Evolutionary conservation across 1,139 yeast genomes (phyloP).

Genomic region (Zhuliangozyma blackwelliae): DNA sequence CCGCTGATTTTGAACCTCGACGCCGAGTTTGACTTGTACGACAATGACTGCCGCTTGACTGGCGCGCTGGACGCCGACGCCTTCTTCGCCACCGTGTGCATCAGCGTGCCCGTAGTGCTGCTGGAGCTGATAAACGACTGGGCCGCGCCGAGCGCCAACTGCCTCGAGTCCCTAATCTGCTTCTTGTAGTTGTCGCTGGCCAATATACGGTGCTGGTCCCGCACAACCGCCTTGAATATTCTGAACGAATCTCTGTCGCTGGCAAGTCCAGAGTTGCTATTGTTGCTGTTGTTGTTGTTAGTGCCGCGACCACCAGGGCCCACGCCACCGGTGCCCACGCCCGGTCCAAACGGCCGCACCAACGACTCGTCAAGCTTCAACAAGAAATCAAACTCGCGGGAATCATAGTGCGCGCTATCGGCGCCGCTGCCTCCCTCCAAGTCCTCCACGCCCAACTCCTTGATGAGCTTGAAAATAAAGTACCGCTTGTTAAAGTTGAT

Average conservation of each 20-base stretch:
- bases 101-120: neutral
- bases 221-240: conserved; percentile 29
- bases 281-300: conserved; percentile 17
- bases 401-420: conserved; percentile 25
- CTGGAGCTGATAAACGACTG: neutral
- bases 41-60: conserved; percentile 37
- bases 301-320: too few relatives aligned
- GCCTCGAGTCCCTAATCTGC: conserved; percentile 15
- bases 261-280: conserved; percentile 6
- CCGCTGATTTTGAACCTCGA: conserved; percentile 46
- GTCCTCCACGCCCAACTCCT: conserved; percentile 41
- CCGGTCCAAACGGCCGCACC: conserved; percentile 11
- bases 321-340: conserved; percentile 11
- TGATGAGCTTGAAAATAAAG: conserved; percentile 37
- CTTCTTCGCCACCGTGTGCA: conserved; percentile 24
- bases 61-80: conserved; percentile 23
- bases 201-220: conserved; percentile 34
- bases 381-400: conserved; percentile 44
- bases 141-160: neutral
- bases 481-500: conserved; percentile 45
- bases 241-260: conserved; percentile 24
- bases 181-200: conserved; percentile 33
- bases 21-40: conserved; percentile 35
- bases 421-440: conserved; percentile 14
- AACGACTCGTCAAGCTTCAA: conserved; percentile 39